A percentile compares a stretch with the other conserved stretches of the same genome.
These are phyloP conservation scores for Styphnolobium japonicum DNA, from an alignment of 306 rosid species.

Conservation along the genomic window DNA sequence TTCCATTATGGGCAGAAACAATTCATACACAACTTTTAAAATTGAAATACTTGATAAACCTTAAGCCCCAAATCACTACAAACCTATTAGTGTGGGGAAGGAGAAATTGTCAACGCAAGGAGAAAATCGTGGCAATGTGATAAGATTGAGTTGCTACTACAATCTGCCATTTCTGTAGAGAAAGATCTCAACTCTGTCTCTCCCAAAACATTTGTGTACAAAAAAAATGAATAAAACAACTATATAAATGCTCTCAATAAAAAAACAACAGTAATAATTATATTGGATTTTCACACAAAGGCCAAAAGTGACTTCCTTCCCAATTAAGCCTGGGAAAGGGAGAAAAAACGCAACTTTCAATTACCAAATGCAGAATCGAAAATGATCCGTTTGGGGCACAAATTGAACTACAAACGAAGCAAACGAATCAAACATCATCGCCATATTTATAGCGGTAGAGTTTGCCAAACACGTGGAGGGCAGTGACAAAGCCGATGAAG, in stretches of 20 bases:
- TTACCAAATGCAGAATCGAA: conserved; percentile 9
- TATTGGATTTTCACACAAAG: background rate
- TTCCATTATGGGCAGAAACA: too few relatives aligned
- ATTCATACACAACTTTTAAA: too few relatives aligned
- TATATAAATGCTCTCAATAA: background rate
- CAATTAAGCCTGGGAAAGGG: background rate
- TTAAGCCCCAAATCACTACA: too few relatives aligned
- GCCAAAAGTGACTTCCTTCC: conserved; percentile 9
- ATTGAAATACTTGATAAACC: too few relatives aligned
- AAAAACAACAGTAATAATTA: too few relatives aligned
- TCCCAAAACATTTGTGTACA: too few relatives aligned
- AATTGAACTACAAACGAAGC: background rate
- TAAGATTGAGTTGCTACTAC: too few relatives aligned
- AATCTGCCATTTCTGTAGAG: too few relatives aligned
- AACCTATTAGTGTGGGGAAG: too few relatives aligned
- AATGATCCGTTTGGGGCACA: background rate
- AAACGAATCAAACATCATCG: conserved; percentile 38
- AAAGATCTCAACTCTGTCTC: too few relatives aligned
- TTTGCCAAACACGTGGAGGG: conserved; percentile 89
- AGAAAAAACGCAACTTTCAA: background rate
- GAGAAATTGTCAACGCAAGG: too few relatives aligned
- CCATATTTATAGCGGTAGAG: conserved; percentile 43
- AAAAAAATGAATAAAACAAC: background rate
- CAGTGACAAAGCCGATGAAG: conserved; percentile 92
- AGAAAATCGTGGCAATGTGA: too few relatives aligned